Evolutionary conservation across 805 yeast genomes (phyloP), one percentile per base, ranked within the genome.

Genomic region (Starmerella etchellsii): DNA sequence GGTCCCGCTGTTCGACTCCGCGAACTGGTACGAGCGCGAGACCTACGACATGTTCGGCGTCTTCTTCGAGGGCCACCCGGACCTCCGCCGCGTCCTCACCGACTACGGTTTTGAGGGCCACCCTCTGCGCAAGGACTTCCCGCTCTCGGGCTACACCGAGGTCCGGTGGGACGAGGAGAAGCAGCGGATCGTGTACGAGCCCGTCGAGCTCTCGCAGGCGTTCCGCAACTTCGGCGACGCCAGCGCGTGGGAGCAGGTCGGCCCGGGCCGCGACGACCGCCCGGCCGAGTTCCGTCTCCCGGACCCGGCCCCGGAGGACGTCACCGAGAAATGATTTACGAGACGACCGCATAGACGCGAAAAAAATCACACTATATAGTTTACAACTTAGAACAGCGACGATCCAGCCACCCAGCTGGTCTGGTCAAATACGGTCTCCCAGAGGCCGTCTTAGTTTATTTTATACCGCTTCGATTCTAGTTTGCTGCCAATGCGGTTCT

Each of bases 101-200:
- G 94, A 82, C 63, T 82, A 82, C 61, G 94, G 94, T 19, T 82
- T 83, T 54, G 93, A 81, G 63, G 94, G 94, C 40, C 91, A 82
- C 59, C 94, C 94, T 13, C 70, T 82, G 58, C 74, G 94, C 63
- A 83, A 83, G 62, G 94, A 83, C 63, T 83, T 83, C 79, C 94
- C 94, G 53, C 77, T 88, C 32, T 80, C 91, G 31, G 94, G 94
- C 42, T 83, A 81, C 65, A 81, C 91, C 36, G 94, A 83, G 66
- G 83, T 82, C 31, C 73, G 87, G 58, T 83, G 81, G 64, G 94
- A 83, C 62, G 84, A 82, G 60, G 94, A 83, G 63, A 83, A 83
- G 71, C 76, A 82, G 69, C 74, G 94, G 60, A 76, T 83, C 42
- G 82, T 83, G 16, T 83, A 83, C 62, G 94, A 81, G 64, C 94